phyloP scores from a whole-genome alignment of 2,329 filamentous ascomycete genomes.

The Cladosporium sp. region DNA sequence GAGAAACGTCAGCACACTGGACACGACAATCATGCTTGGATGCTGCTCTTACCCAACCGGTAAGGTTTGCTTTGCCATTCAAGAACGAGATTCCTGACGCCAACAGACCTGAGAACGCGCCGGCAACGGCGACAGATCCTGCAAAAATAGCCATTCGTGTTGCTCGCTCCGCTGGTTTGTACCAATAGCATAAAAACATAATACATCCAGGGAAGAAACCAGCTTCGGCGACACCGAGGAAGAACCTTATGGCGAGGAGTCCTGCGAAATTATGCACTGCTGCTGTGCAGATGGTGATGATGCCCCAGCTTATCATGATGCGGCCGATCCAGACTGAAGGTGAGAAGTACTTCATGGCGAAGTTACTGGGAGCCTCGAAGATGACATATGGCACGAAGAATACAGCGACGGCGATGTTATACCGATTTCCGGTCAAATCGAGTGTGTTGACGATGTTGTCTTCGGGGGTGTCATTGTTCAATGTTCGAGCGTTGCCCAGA shows the following conservation, averaged over 20 bases:
- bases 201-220: slow-evolving; percentile 52
- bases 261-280: slow-evolving; percentile 20
- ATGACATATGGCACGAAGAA: slow-evolving; percentile 57
- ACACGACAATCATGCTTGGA: slow-evolving; percentile 32
- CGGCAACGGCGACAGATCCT: slow-evolving; percentile 38
- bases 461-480: slow-evolving; percentile 34
- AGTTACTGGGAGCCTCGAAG: slow-evolving; percentile 55
- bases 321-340: slow-evolving; percentile 23
- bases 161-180: slow-evolving; percentile 43
- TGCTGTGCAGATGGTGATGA: slow-evolving; percentile 21
- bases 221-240: slow-evolving; percentile 31
- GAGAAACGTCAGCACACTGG: slow-evolving; percentile 5
- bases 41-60: slow-evolving; percentile 25
- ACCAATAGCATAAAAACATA: slow-evolving; percentile 46
- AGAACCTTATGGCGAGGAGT: slow-evolving; percentile 12
- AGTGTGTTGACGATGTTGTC: slow-evolving; percentile 51
- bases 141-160: slow-evolving; percentile 22
- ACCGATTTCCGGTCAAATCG: slow-evolving; percentile 52
- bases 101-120: slow-evolving; percentile 49
- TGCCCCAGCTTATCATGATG: slow-evolving; percentile 22
- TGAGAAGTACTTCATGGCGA: slow-evolving; percentile 19
- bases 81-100: slow-evolving; percentile 39
- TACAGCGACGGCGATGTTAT: slow-evolving; percentile 53
- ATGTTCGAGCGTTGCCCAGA: slow-evolving; percentile 41
- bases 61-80: slow-evolving; percentile 25